phyloP scores from a whole-genome alignment of 2,329 filamentous ascomycete genomes.

The Fusarium nisikadoi region DNA sequence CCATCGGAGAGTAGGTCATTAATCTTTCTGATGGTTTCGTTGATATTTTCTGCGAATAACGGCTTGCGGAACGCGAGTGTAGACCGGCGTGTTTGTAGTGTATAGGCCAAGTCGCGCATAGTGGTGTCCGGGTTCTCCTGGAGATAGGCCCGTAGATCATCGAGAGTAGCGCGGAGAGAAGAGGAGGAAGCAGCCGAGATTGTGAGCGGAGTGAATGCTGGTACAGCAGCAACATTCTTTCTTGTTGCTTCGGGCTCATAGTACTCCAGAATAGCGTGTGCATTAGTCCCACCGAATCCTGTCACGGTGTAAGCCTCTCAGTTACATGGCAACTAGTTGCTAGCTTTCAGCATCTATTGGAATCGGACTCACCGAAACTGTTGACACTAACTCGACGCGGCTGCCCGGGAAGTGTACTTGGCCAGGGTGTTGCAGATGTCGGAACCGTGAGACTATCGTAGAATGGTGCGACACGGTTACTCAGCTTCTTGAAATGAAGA shows the following conservation, averaged over 20 bases:
- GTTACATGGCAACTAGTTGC: background rate
- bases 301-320: background rate
- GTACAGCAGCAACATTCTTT: background rate
- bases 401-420: background rate
- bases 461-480: background rate
- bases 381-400: conserved; percentile 46
- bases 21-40: background rate
- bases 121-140: background rate
- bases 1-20: background rate
- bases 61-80: background rate
- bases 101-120: background rate
- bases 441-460: background rate
- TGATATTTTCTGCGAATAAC: background rate
- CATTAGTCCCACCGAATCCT: conserved; percentile 51
- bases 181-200: background rate
- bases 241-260: background rate
- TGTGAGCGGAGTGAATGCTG: background rate
- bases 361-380: conserved; percentile 45
- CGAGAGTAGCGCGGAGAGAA: background rate
- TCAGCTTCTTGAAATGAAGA: background rate
- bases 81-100: background rate
- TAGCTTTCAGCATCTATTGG: too few species aligned
- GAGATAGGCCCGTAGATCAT: background rate
- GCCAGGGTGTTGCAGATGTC: background rate
- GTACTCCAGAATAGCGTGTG: conserved; percentile 40